Conservation (phyloP, 2,329 filamentous ascomycete species). For the Exophiala sideris region DNA sequence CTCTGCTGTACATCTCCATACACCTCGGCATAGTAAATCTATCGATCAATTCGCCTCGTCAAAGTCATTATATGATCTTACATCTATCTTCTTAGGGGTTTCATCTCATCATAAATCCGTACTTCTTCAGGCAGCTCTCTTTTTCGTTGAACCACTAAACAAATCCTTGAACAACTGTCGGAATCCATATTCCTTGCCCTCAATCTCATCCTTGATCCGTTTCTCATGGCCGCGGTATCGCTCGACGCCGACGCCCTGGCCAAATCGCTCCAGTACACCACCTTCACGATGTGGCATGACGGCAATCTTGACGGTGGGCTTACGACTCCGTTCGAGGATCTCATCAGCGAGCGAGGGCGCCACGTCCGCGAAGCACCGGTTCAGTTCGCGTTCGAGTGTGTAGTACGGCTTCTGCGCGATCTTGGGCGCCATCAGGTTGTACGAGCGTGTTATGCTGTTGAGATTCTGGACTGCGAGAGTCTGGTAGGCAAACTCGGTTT, state of each 20-base stretch:
- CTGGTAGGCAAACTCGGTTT: conserved; percentile 70
- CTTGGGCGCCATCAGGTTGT: conserved; percentile 92
- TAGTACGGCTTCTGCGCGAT: conserved; percentile 93
- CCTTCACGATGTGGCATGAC: conserved; percentile 42
- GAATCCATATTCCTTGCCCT: conserved; percentile 73
- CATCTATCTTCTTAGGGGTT: background rate
- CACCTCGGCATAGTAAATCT: background rate
- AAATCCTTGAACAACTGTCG: conserved; percentile 87
- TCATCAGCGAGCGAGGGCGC: conserved; percentile 70
- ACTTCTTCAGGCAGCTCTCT: no score
- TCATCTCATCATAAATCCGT: no score
- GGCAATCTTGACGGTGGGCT: conserved; percentile 43
- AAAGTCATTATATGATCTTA: background rate
- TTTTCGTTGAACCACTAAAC: conserved; percentile 41
- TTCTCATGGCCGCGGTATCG: conserved; percentile 47
- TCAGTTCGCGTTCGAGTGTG: conserved; percentile 75
- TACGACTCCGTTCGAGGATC: conserved; percentile 66
- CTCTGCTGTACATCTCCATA: background rate
- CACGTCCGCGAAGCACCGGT: conserved; percentile 77
- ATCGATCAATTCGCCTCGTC: no score
- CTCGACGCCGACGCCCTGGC: conserved; percentile 34
- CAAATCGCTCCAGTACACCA: conserved; percentile 62
- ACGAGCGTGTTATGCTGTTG: conserved; percentile 76
- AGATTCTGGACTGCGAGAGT: conserved; percentile 71
- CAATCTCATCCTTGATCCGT: conserved; percentile 68